A percentile compares a stretch with the other conserved stretches of the same genome.
phyloP scores from a whole-genome alignment of 2,329 filamentous ascomycete genomes.

The Plenodomus biglobosus region DNA sequence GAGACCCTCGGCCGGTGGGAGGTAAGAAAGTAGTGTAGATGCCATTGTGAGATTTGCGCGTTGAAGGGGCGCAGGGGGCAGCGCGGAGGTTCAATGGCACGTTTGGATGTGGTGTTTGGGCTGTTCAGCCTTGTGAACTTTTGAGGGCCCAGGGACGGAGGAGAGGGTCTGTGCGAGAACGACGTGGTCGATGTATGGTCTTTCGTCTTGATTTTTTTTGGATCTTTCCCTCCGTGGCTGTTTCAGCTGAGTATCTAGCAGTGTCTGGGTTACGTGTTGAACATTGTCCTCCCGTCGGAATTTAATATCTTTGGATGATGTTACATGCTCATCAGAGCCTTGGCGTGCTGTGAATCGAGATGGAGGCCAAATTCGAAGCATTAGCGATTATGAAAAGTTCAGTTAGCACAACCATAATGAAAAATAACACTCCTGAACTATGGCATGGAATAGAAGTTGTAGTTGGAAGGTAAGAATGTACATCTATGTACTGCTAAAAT shows the following conservation, averaged over 20 bases:
- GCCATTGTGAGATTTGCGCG: conserved; percentile 26
- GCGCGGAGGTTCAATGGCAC: background rate
- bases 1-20: conserved; percentile 53
- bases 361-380: too few species aligned
- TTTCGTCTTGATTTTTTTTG: too few species aligned
- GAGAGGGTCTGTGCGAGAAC: background rate
- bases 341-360: too few species aligned
- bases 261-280: too few species aligned
- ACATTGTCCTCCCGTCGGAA: too few species aligned
- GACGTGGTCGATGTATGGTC: background rate
- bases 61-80: background rate
- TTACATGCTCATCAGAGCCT: too few species aligned
- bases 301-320: too few species aligned
- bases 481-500: background rate
- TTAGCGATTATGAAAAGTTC: too few species aligned
- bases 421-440: background rate
- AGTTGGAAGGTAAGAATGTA: background rate
- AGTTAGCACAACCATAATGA: too few species aligned
- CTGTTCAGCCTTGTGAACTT: background rate
- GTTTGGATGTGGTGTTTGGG: background rate
- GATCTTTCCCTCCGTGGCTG: too few species aligned
- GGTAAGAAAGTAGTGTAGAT: conserved; percentile 37
- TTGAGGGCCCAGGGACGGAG: background rate
- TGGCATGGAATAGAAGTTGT: background rate
- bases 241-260: too few species aligned